Base-by-base conservation (phyloP, 148 eudicot species). In the Rhododendron williamsianum region DNA sequence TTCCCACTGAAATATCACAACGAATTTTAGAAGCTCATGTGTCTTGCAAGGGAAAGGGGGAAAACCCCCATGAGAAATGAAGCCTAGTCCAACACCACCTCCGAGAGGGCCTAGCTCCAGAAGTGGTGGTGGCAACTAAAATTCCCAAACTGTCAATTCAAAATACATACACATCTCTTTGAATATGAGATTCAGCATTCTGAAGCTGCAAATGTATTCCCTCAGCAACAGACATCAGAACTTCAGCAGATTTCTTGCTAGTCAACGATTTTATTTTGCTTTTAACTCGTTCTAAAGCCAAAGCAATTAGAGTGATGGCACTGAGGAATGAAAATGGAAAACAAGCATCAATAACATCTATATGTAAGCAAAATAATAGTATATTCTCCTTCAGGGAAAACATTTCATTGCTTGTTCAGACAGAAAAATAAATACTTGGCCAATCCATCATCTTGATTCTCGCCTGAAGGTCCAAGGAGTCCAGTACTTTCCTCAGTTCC, bases 151-250 rank as follows among this genome's bases (percentile, higher is more conserved):
- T 78, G 2, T 81, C 9, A 83, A 78, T 83, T n/a, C 23, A 82
- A 36, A 63, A 84, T 84, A 91, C 98, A 45, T 89, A 94, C 97
- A 93, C 84, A 83, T 95, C 98, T 79, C 84, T 87, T 93, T 93
- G 93, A 83, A 97, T 91, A 90, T 90, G 95, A 84, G 94, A 91
- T 87, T 95, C 95, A 82, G 92, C 95, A 90, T 87, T 87, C 85
- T 89, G 93, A 83, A 95, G 89, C 85, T 90, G 94, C 45, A 81
- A 87, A 77, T 90, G 90, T 84, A 95, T 90, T 87, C 91, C 93
- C 93, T 91, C 91, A 45, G 97, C 90, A 78, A 93, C 89, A 82
- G 95, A 90, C 78, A 82, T 85, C 94, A 97, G 82, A 84, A 95
- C 91, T 82, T 91, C 95, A 49, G 96, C 91, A 90, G 94, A 92